Evolutionary conservation across 768 basidiomycete species (phyloP).

Genomic region (Tylopilus intermedius): DNA sequence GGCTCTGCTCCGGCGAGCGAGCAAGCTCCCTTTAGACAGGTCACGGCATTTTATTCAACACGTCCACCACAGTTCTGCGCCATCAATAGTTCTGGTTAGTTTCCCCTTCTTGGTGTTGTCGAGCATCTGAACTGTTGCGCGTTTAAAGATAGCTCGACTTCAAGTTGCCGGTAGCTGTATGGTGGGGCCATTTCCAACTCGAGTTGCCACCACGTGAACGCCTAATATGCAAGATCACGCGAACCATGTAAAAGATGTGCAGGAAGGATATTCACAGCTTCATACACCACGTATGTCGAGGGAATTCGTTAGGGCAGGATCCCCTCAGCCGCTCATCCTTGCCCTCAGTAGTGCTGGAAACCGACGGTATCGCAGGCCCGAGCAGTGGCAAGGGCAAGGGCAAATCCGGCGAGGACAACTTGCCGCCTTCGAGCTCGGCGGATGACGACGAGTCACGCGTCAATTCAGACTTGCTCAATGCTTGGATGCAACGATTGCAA

Average conservation of each 20-base stretch:
- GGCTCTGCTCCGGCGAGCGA: neutral
- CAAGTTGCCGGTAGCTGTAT: neutral
- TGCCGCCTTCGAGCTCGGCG: neutral
- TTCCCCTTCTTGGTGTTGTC: neutral
- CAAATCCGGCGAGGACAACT: neutral
- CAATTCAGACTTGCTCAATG: slow-evolving; percentile 18
- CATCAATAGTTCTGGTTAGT: slow-evolving; percentile 8
- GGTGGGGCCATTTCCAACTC: slow-evolving; percentile 1
- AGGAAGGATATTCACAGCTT: slow-evolving; percentile 4
- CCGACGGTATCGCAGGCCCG: slow-evolving; percentile 3
- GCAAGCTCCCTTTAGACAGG: neutral
- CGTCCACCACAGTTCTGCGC: neutral
- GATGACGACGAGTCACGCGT: slow-evolving; percentile 9
- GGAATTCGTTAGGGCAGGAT: neutral
- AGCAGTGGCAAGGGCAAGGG: slow-evolving; percentile 3
- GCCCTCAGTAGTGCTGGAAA: slow-evolving; percentile 1
- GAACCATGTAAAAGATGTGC: neutral
- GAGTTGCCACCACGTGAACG: neutral
- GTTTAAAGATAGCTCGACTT: neutral
- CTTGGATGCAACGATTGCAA: slow-evolving; percentile 28
- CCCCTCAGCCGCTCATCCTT: neutral
- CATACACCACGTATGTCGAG: slow-evolving; percentile 16
- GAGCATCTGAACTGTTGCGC: neutral
- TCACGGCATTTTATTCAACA: neutral
- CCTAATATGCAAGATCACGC: neutral